Base-by-base conservation (phyloP, 208 protist genomes). In the Porcisia hertigi region DNA sequence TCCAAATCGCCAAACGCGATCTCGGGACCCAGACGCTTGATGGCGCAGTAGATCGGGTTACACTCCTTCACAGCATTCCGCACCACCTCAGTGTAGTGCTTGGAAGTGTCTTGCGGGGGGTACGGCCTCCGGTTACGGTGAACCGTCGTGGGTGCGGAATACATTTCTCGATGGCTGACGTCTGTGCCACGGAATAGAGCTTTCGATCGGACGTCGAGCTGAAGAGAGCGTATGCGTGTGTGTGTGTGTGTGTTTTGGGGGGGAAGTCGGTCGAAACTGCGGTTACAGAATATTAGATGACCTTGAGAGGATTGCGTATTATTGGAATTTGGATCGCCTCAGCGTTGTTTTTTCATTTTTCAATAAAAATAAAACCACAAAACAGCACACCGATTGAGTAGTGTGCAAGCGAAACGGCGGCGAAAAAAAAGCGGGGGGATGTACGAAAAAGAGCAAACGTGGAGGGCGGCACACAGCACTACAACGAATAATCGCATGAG, bases 91-190 rank as follows among this genome's bases (percentile, higher is more conserved):
- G 86, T 85, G 69, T 91, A 92, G 55, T 85, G 80, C 82, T 96
- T 96, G 9, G 90, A 94, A 49, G 73, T 79, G 73, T 96, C 92
- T 36, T 82, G 80, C n/a, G 90, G 84, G n/a, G 88, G 88, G 69
- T 94, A 85, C 34, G 78, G 75, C 82, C 89, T 90, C 36, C 77
- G 74, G 75, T 76, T 78, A n/a, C 79, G 67, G 36, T 78, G 69
- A 36, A 66, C 52, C 53, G 49, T 79, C 6, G 66, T 65, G 34
- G 81, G 36, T 2, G 72, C 64, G 39, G 79, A 23, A 25, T 73
- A 85, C 66, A 77, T 85, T 69, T 72, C 52, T 58, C n/a, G 43
- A 25, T 36, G 55, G 36, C 47, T 47, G 14, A 18, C 43, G 45
- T 47, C 18, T 73, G 11, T 34, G 54, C 41, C 36, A 8, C 20